A percentile compares a stretch with the other conserved stretches of the same genome.
phyloP scores from a whole-genome alignment of 2,329 filamentous ascomycete species.

The Aspergillus unguis region DNA sequence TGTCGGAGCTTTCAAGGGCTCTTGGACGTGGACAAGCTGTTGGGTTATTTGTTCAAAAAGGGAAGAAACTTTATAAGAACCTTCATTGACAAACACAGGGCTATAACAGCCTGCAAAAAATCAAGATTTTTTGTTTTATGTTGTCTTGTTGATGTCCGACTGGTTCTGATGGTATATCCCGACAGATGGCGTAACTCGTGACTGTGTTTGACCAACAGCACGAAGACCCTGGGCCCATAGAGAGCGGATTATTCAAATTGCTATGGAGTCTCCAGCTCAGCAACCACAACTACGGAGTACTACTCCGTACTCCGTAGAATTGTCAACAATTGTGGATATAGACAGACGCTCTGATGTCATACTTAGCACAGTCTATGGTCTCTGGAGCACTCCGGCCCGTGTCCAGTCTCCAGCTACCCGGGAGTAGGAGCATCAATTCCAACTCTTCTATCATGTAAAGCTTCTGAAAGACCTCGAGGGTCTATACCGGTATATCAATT shows the following conservation, averaged over 20 bases:
- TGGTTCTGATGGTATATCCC: not conserved
- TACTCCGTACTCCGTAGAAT: too few relatives aligned
- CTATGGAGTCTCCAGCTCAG: too few relatives aligned
- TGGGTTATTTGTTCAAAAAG: conserved; percentile 2
- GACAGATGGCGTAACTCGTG: not conserved
- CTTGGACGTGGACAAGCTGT: conserved; percentile 7
- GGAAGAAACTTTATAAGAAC: conserved; percentile 8
- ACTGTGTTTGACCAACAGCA: not conserved
- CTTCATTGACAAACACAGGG: conserved; percentile 7
- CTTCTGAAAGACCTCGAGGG: not conserved
- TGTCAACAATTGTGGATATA: too few relatives aligned
- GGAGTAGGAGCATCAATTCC: not conserved
- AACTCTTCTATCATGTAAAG: not conserved
- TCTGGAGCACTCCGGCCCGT: not conserved
- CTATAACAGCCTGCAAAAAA: conserved; percentile 15
- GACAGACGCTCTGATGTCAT: not conserved
- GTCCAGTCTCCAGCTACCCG: not conserved
- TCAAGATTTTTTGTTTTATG: not conserved
- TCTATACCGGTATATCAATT: not conserved
- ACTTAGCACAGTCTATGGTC: not conserved
- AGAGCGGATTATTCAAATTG: too few relatives aligned
- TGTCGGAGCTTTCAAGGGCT: conserved; percentile 19
- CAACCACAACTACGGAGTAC: too few relatives aligned
- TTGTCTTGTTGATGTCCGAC: too few relatives aligned
- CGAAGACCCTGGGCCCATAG: too few relatives aligned